Evolutionary conservation across 257 asterid species (phyloP).

Genomic region (Solanum piurae): DNA sequence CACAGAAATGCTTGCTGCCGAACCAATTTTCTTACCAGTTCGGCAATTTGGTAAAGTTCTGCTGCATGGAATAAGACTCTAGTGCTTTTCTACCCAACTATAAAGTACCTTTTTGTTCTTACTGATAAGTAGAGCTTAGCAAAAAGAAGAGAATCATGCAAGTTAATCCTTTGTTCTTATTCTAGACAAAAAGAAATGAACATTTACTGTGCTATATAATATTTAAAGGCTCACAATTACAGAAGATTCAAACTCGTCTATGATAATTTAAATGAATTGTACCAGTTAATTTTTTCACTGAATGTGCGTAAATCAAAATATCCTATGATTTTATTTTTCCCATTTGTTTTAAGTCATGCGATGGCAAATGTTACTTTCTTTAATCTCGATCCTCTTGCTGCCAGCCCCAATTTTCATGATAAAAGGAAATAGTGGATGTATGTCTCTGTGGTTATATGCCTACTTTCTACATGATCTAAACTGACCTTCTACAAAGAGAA

Average conservation of each 20-base stretch:
- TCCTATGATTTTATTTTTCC: not conserved
- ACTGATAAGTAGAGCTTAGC: not conserved
- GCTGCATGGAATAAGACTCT: not conserved
- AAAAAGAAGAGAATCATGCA: not conserved
- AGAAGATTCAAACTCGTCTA: not conserved
- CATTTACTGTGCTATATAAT: not conserved
- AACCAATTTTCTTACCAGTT: conserved; percentile 68
- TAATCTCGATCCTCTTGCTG: not conserved
- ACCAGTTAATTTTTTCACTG: not conserved
- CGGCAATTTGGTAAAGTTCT: conserved; percentile 61
- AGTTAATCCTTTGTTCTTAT: not conserved
- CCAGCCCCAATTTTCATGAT: not conserved
- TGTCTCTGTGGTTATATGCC: not conserved
- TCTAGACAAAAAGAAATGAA: not conserved
- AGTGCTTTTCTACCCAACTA: not conserved
- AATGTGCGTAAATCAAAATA: not conserved
- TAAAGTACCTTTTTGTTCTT: not conserved
- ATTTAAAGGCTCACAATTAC: not conserved
- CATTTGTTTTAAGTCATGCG: not conserved
- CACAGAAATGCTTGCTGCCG: conserved; percentile 98
- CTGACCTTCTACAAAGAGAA: not conserved
- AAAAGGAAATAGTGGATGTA: not conserved
- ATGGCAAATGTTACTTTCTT: not conserved
- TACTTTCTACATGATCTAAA: not conserved
- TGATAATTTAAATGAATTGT: not conserved